Conservation (phyloP, 208 protist species). For the Crithidia acanthocephali region DNA sequence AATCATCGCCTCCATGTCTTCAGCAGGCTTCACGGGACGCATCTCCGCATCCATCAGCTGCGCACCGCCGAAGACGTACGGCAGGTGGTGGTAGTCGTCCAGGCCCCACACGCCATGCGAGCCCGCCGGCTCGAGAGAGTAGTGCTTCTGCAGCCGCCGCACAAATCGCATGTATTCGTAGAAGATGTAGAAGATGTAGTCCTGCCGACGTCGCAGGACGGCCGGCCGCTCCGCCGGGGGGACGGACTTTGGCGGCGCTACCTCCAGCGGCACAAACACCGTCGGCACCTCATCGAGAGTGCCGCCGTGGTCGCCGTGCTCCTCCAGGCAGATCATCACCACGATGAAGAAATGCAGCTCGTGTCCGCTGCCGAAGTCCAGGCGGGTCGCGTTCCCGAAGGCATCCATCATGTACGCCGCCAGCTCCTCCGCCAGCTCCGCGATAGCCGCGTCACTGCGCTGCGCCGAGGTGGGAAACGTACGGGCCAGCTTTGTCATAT, state of each 20-base stretch:
- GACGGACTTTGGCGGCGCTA: constrained; percentile 47
- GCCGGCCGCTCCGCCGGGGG: constrained; percentile 24
- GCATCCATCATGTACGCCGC: constrained; percentile 90
- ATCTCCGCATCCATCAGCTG: constrained; percentile 92
- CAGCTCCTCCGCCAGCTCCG: constrained; percentile 76
- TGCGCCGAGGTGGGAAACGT: constrained; percentile 41
- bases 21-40: constrained; percentile 27
- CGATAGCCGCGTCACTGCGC: constrained; percentile 30
- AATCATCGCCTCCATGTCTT: constrained; percentile 48
- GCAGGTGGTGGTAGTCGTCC: constrained; percentile 99
- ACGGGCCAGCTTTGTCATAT: constrained; percentile 59
- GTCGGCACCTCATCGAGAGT: constrained; percentile 36
- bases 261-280: constrained; percentile 36
- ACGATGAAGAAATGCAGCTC: constrained; percentile 97
- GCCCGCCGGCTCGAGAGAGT: constrained; percentile 97
- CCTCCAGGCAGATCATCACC: constrained; percentile 89
- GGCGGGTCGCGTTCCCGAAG: constrained; percentile 96
- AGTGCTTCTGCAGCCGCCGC: constrained; percentile 84
- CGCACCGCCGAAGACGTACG: constrained; percentile 96
- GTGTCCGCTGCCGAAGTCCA: constrained; percentile 99
- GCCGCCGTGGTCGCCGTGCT: constrained; percentile 72
- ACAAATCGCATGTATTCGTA: constrained; percentile 94
- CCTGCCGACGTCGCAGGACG: constrained; percentile 54
- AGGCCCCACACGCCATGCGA: constrained; percentile 99
- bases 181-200: constrained; percentile 92